These are phyloP conservation scores for Plenodomus tracheiphilus DNA, from an alignment of 2,329 filamentous ascomycete species.

Conservation along the genomic window DNA sequence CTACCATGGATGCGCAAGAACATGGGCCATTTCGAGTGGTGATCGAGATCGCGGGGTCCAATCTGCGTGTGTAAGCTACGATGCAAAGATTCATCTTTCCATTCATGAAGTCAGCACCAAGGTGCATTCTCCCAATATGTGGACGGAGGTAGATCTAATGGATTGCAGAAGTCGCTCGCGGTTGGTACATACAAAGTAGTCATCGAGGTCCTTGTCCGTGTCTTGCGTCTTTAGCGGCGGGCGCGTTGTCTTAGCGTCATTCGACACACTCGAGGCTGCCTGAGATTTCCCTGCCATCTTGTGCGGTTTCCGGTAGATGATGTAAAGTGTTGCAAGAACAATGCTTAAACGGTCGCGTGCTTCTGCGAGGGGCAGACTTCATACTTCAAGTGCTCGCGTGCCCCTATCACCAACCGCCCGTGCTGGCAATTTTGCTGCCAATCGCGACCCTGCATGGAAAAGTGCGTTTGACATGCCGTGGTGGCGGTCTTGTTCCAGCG, in stretches of 20 bases:
- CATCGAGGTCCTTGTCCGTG: slow-evolving; percentile 51
- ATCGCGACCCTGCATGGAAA: slow-evolving; percentile 5
- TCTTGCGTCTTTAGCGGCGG: slow-evolving; percentile 22
- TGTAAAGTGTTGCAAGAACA: neutral
- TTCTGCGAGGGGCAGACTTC: neutral
- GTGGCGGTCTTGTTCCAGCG: slow-evolving; percentile 13
- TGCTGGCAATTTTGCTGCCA: neutral
- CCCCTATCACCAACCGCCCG: slow-evolving; percentile 1
- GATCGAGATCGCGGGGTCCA: slow-evolving; percentile 69
- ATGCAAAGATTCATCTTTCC: neutral
- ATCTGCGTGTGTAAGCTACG: slow-evolving; percentile 14
- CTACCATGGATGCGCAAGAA: slow-evolving; percentile 76
- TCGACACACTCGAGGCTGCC: slow-evolving; percentile 14
- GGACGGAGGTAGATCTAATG: no score
- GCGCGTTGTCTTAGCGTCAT: slow-evolving; percentile 5
- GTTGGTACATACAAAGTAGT: slow-evolving; percentile 59
- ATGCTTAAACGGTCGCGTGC: neutral
- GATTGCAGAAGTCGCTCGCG: no score
- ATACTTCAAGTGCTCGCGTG: slow-evolving; percentile 6
- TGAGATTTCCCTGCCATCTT: slow-evolving; percentile 18
- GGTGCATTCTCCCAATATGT: no score
- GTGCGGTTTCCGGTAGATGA: neutral
- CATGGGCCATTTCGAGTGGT: slow-evolving; percentile 75
- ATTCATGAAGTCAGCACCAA: slow-evolving; percentile 19
- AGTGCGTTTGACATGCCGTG: slow-evolving; percentile 13